A percentile compares a stretch with the other conserved stretches of the same genome.
Conservation (phyloP, 1,139 yeast genomes). For the Pichia sp. region DNA sequence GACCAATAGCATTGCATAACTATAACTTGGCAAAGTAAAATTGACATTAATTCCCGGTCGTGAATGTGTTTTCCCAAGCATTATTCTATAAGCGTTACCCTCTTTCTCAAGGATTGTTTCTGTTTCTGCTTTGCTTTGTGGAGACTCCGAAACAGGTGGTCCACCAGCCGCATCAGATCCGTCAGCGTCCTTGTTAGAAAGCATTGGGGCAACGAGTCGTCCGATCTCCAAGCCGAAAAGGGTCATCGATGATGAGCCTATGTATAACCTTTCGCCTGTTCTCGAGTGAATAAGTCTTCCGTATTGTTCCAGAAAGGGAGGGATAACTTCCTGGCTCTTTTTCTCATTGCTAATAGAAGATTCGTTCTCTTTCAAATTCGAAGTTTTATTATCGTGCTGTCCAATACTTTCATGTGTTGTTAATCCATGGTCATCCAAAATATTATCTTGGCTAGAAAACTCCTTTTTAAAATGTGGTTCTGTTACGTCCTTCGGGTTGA, state of each 20-base stretch:
- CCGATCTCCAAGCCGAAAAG: constrained; percentile 73
- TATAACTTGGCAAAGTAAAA: constrained; percentile 68
- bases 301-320: constrained; percentile 64
- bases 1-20: constrained; percentile 69
- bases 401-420: neutral
- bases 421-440: neutral
- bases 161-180: constrained; percentile 8
- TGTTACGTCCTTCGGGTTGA: neutral
- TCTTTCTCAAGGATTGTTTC: constrained; percentile 57
- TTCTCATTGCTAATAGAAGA: neutral
- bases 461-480: neutral
- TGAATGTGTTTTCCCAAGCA: constrained; percentile 62
- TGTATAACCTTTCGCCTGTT: constrained; percentile 70
- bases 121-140: neutral
- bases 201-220: constrained; percentile 43
- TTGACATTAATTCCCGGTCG: constrained; percentile 65
- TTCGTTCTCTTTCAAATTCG: neutral
- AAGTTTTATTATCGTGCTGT: neutral
- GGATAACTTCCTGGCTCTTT: constrained; percentile 25
- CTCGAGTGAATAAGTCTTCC: constrained; percentile 68
- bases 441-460: neutral
- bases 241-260: constrained; percentile 80
- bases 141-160: constrained; percentile 6
- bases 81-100: constrained; percentile 69
- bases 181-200: constrained; percentile 10